Base-by-base conservation (phyloP, 805 yeast species). In the Pichia pseudocactophila region DNA sequence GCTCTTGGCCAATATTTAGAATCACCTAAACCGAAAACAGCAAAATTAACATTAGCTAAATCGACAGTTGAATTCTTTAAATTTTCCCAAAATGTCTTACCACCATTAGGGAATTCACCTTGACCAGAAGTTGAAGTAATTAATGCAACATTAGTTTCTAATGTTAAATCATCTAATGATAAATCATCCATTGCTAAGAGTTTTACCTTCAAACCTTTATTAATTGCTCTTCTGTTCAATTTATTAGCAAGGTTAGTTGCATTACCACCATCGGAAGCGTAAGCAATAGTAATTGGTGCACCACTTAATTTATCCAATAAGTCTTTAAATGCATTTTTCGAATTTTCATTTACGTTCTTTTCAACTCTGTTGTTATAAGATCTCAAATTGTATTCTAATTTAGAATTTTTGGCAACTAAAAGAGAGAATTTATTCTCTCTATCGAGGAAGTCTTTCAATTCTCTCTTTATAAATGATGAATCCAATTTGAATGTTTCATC, bases 1-100 rank as follows among this genome's bases (percentile, higher is more conserved):
- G 86, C 85, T 66, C 97, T 78, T 54, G 97, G 97, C 97, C 97
- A 90, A 69, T 90, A 88, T 57, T 76, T 76, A 38, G 85, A 76
- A 61, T 82, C 92, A 56, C 92, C 92, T 57, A 82, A 69, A 55
- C 88, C 90, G 53, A 83, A 83, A 22, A 78, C 82, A 10, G 85
- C 72, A 47, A 66, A 70, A 49, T 70, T 74, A 42, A 78, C 68
- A 34, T 68, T 55, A 5, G 80, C 70, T 46, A 82, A 71, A 57
- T 85, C 95, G 42, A 76, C 62, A 48, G 80, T 83, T 36, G 71
- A 69, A n/a, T 80, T 54, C 63, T 81, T 82, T 50, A 82, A 58
- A 22, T 69, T 75, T 51, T 82, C 90, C 90, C 90, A 83, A 53
- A 82, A 73, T 42, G 64, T 70, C 47, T 82, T 80, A 57, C 90